Evolutionary conservation across 345 rosid genomes (phyloP).

Genomic region (Lepidium didymum): DNA sequence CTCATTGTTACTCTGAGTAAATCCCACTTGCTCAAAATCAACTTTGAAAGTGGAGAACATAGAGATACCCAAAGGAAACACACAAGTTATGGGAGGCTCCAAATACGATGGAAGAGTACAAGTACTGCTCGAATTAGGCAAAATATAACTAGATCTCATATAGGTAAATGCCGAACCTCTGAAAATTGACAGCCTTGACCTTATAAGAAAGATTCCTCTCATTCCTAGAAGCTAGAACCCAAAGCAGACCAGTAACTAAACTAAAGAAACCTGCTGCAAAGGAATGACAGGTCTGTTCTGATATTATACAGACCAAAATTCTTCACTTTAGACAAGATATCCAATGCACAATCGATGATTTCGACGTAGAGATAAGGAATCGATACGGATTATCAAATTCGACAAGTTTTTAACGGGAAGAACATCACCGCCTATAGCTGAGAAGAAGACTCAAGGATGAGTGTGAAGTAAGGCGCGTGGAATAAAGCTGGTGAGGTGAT

Average conservation of each 20-base stretch:
- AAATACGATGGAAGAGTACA: neutral
- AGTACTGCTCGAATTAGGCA: neutral
- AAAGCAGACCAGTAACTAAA: neutral
- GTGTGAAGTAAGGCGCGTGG: neutral
- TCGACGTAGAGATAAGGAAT: neutral
- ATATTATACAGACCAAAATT: conserved; percentile 4
- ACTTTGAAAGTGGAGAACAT: conserved; percentile 7
- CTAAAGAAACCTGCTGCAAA: neutral
- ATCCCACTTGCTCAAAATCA: neutral
- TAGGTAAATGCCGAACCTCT: neutral
- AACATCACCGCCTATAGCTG: neutral
- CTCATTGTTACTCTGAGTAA: neutral
- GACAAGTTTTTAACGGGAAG: neutral
- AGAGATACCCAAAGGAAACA: conserved; percentile 9
- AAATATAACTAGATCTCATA: conserved; percentile 5
- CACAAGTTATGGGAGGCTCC: neutral
- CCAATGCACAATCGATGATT: neutral
- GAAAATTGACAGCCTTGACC: conserved; percentile 6
- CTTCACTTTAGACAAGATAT: conserved; percentile 1
- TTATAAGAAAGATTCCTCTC: conserved; percentile 24
- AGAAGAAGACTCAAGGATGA: neutral
- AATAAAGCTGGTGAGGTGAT: neutral
- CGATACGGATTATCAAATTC: neutral
- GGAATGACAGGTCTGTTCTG: neutral
- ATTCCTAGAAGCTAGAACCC: neutral